Percentiles rank a stretch among this genome's conserved stretches.
Conservation (phyloP, 192 early-diverging fungal genomes). For the Coemansia sp. region DNA sequence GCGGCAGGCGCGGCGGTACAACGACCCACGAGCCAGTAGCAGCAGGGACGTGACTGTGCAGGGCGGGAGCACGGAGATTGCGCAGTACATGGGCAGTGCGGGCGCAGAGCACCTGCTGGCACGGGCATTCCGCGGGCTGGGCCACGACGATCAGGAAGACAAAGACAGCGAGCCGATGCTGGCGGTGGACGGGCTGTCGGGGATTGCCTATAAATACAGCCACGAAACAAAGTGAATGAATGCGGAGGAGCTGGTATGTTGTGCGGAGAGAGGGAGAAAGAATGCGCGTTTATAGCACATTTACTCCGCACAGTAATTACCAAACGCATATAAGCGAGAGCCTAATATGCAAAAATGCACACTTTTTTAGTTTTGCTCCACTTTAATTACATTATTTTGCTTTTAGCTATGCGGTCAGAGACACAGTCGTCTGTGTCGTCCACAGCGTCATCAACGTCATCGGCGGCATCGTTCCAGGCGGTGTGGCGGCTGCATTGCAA, state of each 20-base stretch:
- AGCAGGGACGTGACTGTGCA: conserved; percentile 58
- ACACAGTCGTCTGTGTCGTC: conserved; percentile 3
- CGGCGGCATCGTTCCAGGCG: conserved; percentile 38
- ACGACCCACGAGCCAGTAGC: not conserved
- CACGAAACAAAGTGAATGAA: conserved; percentile 46
- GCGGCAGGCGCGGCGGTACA: conserved; percentile 59
- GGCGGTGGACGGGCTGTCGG: conserved; percentile 73
- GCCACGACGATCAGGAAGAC: conserved; percentile 53
- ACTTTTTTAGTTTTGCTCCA: no score
- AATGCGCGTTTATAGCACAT: not conserved
- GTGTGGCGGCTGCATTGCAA: conserved; percentile 53
- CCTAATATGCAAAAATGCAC: not conserved
- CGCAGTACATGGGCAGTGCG: conserved; percentile 47
- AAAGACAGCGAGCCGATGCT: conserved; percentile 24
- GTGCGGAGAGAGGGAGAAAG: not conserved
- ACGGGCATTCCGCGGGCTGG: conserved; percentile 80
- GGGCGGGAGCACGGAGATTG: conserved; percentile 53
- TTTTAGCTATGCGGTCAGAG: conserved; percentile 2
- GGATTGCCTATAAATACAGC: conserved; percentile 79
- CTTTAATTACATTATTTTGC: conserved; percentile 8
- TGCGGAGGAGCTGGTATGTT: no score
- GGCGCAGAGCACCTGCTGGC: conserved; percentile 69
- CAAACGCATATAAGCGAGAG: no score
- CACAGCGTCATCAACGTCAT: not conserved
- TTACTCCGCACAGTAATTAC: no score